Percentiles rank a stretch among this genome's conserved stretches.
These are phyloP conservation scores for Cyclocybe cylindracea DNA, from an alignment of 768 basidiomycete species.

Conservation along the genomic window DNA sequence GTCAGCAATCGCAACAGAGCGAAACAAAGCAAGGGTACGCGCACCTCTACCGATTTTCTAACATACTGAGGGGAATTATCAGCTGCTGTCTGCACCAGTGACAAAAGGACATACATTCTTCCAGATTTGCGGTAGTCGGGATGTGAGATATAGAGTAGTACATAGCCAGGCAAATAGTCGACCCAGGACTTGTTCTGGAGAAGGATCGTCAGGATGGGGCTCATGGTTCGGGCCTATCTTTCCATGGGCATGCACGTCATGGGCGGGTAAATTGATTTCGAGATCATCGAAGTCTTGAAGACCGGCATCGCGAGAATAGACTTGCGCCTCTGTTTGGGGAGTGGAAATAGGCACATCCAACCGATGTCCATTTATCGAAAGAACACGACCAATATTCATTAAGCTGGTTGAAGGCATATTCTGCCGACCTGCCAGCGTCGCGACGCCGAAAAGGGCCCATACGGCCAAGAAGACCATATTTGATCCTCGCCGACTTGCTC, in stretches of 20 bases:
- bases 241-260: not conserved
- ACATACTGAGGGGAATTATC: conserved; percentile 54
- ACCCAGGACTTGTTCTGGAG: conserved; percentile 71
- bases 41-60: conserved; percentile 87
- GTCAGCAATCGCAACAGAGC: not conserved
- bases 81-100: not conserved
- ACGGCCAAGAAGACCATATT: conserved; percentile 82
- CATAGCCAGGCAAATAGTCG: conserved; percentile 95
- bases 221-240: conserved; percentile 18
- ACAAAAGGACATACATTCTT: conserved; percentile 78
- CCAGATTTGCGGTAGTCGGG: conserved; percentile 97
- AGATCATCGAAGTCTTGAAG: not conserved
- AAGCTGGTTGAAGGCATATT: conserved; percentile 25
- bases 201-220: conserved; percentile 24
- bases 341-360: conserved; percentile 13
- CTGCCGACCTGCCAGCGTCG: conserved; percentile 41
- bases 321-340: not conserved
- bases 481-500: conserved; percentile 68
- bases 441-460: conserved; percentile 74
- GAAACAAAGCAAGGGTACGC: conserved; percentile 1
- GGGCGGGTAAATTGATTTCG: not conserved
- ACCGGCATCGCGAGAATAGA: conserved; percentile 3
- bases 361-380: conserved; percentile 27
- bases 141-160: conserved; percentile 90
- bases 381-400: conserved; percentile 49